Conservation (phyloP, 1,284 basidiomycete genomes). For the Pseudozyma sp. region DNA sequence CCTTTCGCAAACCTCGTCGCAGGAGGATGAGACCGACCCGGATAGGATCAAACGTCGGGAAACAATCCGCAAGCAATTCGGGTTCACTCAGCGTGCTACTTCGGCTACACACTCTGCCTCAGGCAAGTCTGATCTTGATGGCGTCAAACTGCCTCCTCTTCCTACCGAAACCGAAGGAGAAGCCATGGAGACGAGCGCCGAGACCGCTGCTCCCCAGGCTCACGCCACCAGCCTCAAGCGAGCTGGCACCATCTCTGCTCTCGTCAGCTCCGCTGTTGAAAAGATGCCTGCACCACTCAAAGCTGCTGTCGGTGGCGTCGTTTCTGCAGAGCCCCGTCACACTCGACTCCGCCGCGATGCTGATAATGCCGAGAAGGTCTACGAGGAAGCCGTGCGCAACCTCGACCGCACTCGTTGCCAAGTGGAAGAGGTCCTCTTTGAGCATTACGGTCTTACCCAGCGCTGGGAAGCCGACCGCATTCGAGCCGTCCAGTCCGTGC, state of each 20-base stretch:
- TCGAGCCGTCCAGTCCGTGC: conserved; percentile 58
- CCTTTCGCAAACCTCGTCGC: conserved; percentile 5
- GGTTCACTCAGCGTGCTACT: conserved; percentile 54
- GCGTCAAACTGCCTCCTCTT: conserved; percentile 44
- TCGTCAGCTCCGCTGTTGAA: conserved; percentile 60
- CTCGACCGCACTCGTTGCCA: conserved; percentile 60
- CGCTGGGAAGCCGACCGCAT: conserved; percentile 64
- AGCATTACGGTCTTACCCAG: conserved; percentile 59
- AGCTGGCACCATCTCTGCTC: conserved; percentile 50
- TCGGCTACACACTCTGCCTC: conserved; percentile 18
- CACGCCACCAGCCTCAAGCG: conserved; percentile 41
- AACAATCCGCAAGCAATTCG: conserved; percentile 67
- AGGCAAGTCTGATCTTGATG: conserved; percentile 21
- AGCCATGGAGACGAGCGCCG: conserved; percentile 9
- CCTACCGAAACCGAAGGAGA: conserved; percentile 49
- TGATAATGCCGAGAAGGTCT: conserved; percentile 58
- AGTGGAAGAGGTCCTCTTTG: conserved; percentile 61
- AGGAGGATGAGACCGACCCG: conserved; percentile 35
- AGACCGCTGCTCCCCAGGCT: background rate
- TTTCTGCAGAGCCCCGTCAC: conserved; percentile 58
- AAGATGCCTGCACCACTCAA: conserved; percentile 57
- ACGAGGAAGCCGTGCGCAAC: conserved; percentile 54
- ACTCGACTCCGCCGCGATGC: conserved; percentile 62
- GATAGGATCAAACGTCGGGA: conserved; percentile 62
- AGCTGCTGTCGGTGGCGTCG: conserved; percentile 59